Base-by-base conservation (phyloP, 441 rosid species). In the Populus tomentosa region DNA sequence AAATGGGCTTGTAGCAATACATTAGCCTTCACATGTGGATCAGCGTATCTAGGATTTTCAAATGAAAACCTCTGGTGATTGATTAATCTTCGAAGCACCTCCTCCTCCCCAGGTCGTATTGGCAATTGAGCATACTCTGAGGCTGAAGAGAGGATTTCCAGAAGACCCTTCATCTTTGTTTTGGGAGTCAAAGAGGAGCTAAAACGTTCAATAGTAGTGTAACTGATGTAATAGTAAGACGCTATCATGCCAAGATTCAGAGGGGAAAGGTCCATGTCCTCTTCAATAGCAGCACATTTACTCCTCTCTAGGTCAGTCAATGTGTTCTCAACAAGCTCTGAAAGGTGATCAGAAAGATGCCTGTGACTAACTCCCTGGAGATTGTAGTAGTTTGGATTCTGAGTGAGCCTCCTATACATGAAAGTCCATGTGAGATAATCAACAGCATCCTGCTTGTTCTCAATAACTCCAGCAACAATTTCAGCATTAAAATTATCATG, bases 401-500 rank as follows among this genome's bases (percentile, higher is more conserved):
- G 94, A 24, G 97, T 82, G 76, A 92, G 89, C 88, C 99, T 88
- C 88, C 95, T 86, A 77, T 90, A 88, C 91, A 84, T 87, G 86
- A 92, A 90, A 20, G 97, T 90, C 94, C 95, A 89, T 7, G 97
- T 90, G 53, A 92, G 92, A 82, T 88, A 91, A 78, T 96, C 99
- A 53, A 96, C 99, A n/a, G 98, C 98, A 89, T 94, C 98, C 84
- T 94, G 99, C 89, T 90, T 91, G 90, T 90, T 96, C 86, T 92
- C 93, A 72, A 92, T 84, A 75, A 88, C 90, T 66, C 87, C 89
- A 21, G 95, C 91, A 84, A 94, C 99, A 69, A 92, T 80, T 81
- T 94, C 98, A 20, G 98, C 94, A 80, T 94, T 94, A 65, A 94
- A 89, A 85, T 94, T 91, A 72, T 96, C 94, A 26, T 91, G 98